Evolutionary conservation across 2,329 filamentous ascomycete species (phyloP), one percentile per base, ranked within the genome.

Genomic region (Ceratocystis colombiana): DNA sequence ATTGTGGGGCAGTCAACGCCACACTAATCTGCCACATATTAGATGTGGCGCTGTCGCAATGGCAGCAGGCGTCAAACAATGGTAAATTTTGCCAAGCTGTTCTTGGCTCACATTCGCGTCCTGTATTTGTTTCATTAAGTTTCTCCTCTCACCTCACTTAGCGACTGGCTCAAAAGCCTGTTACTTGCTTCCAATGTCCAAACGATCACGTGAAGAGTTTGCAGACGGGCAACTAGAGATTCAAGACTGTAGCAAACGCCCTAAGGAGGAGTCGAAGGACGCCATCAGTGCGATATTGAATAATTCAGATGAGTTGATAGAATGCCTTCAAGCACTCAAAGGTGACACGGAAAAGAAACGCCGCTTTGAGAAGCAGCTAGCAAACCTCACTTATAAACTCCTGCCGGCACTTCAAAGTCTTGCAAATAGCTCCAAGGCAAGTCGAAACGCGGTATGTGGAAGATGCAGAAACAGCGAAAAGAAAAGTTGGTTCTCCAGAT

Each of bases 261-360:
- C 62, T 17, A 67, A 67, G 57, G 66, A 65, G 41, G 57, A 67
- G 57, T 44, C 66, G n/a, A 67, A 66, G 65, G 69, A 72, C 3
- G 73, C 74, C 0, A 63, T 78, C 8, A 69, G 69, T 6, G 59
- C 71, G 20, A 69, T 77, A 7, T 68, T 75, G 20, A 69, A 73
- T 4, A 73, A 76, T 68, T 75, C 75, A 12, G 73, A 79, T 67
- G 74, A 75, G 46, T 70, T 80, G 17, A 72, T 77, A 10, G 71
- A 73, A 57, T 76, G 75, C 64, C 72, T 78, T 2, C 72, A 76
- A 41, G 71, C 73, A 8, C 69, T 79, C 65, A 71, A 62, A 71
- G 72, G 46, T 70, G 66, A 64, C 69, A 22, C 45, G 1, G 66
- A 64, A 20, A 73, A 66, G 68, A 74, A 69, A 61, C 67, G 68